These are phyloP conservation scores for Akanthomyces muscarius DNA, from an alignment of 2,329 filamentous ascomycete genomes.

Conservation along the genomic window DNA sequence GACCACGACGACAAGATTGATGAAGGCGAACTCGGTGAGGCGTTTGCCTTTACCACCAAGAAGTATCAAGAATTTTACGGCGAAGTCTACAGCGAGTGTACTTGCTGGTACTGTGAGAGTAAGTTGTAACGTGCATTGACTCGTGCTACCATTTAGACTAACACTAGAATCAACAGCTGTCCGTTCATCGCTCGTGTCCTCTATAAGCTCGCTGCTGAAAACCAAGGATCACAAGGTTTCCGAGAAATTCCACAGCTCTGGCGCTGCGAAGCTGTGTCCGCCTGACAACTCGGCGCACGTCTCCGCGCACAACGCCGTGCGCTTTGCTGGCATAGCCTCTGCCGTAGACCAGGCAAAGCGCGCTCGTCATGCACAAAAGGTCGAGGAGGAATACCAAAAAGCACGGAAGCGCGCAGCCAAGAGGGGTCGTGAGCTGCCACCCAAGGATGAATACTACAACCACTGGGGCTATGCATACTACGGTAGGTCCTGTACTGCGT, in stretches of 20 bases:
- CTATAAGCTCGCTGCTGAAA: constrained; percentile 30
- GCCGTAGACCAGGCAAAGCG: background rate
- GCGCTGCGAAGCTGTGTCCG: constrained; percentile 45
- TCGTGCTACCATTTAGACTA: constrained; percentile 40
- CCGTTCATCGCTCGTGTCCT: background rate
- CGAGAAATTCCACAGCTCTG: constrained; percentile 46
- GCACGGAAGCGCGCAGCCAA: constrained; percentile 47
- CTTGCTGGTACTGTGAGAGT: constrained; percentile 80
- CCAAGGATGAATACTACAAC: constrained; percentile 45
- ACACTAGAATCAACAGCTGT: background rate
- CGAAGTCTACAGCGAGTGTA: constrained; percentile 71
- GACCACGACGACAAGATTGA: constrained; percentile 84
- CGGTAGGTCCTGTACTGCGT: constrained; percentile 22
- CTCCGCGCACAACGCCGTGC: constrained; percentile 67
- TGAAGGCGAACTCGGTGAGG: constrained; percentile 57
- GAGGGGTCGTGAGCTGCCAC: constrained; percentile 45
- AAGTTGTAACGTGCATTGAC: constrained; percentile 32
- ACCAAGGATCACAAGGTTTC: constrained; percentile 18
- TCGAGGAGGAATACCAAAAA: constrained; percentile 55
- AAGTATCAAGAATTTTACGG: constrained; percentile 61
- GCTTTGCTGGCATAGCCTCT: background rate
- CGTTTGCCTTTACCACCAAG: constrained; percentile 71
- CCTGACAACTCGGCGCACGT: constrained; percentile 64
- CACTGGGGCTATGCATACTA: constrained; percentile 53
- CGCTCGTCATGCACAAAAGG: constrained; percentile 27